phyloP scores from a whole-genome alignment of 305 asterid genomes.

The Fraxinus latifolia region DNA sequence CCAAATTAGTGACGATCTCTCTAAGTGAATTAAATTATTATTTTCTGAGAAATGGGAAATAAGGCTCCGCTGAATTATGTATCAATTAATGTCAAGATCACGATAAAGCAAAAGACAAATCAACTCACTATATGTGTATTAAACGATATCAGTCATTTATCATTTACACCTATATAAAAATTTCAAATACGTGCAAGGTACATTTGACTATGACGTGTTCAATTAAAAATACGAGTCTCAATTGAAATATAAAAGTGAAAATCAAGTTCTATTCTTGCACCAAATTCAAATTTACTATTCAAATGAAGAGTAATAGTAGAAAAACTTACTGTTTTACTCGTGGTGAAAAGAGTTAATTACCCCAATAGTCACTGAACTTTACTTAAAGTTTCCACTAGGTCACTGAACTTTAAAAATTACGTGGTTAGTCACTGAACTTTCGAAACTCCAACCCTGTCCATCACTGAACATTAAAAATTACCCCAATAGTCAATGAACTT shows the following conservation, averaged over 20 bases:
- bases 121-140: background rate
- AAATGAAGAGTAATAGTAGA: background rate
- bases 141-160: too few relatives aligned
- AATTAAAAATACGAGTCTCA: background rate
- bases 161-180: too few relatives aligned
- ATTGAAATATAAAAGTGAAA: slow-evolving; percentile 13
- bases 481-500: too few relatives aligned
- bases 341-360: background rate
- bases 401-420: too few relatives aligned
- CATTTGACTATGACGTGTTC: background rate
- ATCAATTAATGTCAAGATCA: background rate
- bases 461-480: too few relatives aligned
- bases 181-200: background rate
- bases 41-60: background rate
- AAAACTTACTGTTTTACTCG: background rate
- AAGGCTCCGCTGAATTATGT: background rate
- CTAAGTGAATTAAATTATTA: too few relatives aligned
- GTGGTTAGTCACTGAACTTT: too few relatives aligned
- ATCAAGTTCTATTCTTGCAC: too few relatives aligned
- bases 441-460: too few relatives aligned
- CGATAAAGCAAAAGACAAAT: background rate
- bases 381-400: too few relatives aligned
- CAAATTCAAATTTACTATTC: background rate
- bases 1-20: background rate
- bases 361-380: too few relatives aligned